Evolutionary conservation across 78 protist genomes (phyloP).

Genomic region (Andalucia godoyi): DNA sequence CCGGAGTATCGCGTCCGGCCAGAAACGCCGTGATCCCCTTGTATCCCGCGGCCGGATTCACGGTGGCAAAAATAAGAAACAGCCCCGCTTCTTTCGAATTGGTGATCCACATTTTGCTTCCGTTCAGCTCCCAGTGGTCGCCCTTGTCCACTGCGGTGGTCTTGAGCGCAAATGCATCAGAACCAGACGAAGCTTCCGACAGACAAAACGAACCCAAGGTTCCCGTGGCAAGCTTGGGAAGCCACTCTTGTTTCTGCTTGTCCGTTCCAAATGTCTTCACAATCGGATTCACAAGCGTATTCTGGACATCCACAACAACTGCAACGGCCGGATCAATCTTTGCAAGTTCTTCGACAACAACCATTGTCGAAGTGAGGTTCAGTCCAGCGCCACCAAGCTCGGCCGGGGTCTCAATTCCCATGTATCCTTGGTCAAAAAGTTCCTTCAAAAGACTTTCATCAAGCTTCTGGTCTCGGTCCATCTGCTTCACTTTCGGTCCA

Average conservation of each 20-base stretch:
- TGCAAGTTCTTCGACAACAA: conserved; percentile 84
- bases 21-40: conserved; percentile 90
- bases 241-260: conserved; percentile 42
- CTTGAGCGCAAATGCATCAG: conserved; percentile 81
- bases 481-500: conserved; percentile 13
- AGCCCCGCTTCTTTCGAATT: conserved; percentile 75
- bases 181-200: conserved; percentile 69
- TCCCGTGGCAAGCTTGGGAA: conserved; percentile 48
- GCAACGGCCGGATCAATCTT: conserved; percentile 50
- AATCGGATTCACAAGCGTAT: conserved; percentile 15
- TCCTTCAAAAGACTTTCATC: not conserved
- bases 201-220: conserved; percentile 79
- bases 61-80: conserved; percentile 79
- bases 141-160: conserved; percentile 57
- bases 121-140: conserved; percentile 67
- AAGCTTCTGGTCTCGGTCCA: conserved; percentile 31
- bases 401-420: conserved; percentile 75
- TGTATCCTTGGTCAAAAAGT: conserved; percentile 47
- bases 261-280: conserved; percentile 28
- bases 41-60: conserved; percentile 46
- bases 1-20: conserved; percentile 52
- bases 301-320: conserved; percentile 58
- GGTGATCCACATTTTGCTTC: conserved; percentile 84
- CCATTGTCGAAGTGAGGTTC: conserved; percentile 44
- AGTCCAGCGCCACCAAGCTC: conserved; percentile 72